A percentile compares a stretch with the other conserved stretches of the same genome.
Evolutionary conservation across 768 basidiomycete species (phyloP).

Genomic region (Boletus sensibilis): DNA sequence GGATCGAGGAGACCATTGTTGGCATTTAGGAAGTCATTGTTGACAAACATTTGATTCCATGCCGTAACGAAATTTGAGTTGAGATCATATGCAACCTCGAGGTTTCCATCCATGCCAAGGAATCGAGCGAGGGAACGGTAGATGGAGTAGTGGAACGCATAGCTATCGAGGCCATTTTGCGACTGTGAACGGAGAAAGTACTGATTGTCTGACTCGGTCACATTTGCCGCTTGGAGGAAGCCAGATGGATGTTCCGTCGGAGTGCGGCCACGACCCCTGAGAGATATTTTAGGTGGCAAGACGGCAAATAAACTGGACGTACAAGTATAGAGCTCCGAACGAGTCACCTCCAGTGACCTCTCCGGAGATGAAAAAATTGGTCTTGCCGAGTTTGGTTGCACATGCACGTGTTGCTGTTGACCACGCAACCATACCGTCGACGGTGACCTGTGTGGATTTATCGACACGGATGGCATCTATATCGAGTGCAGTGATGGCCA

Average conservation of each 20-base stretch:
- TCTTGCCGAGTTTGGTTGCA: conserved; percentile 69
- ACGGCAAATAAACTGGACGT: conserved; percentile 27
- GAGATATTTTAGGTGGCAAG: neutral
- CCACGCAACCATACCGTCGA: conserved; percentile 80
- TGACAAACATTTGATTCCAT: conserved; percentile 90
- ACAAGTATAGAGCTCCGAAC: conserved; percentile 86
- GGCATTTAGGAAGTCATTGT: conserved; percentile 83
- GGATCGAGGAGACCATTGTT: conserved; percentile 68
- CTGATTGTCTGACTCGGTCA: conserved; percentile 58
- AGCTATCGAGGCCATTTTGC: conserved; percentile 65
- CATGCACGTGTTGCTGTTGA: conserved; percentile 70
- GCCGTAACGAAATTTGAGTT: conserved; percentile 80
- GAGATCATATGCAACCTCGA: conserved; percentile 86
- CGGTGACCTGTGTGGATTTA: conserved; percentile 89
- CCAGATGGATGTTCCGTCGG: conserved; percentile 65
- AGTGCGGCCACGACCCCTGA: conserved; percentile 86
- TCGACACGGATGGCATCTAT: conserved; percentile 95
- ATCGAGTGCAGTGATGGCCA: conserved; percentile 85
- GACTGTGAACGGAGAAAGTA: conserved; percentile 76
- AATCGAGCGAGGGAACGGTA: conserved; percentile 86
- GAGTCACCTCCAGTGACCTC: conserved; percentile 94
- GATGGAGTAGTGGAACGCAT: conserved; percentile 93
- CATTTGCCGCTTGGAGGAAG: conserved; percentile 66
- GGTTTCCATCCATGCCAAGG: conserved; percentile 94
- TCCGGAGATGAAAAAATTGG: conserved; percentile 87